These are phyloP conservation scores for Zopfia rhizophila DNA, from an alignment of 2,329 filamentous ascomycete genomes.

Conservation along the genomic window DNA sequence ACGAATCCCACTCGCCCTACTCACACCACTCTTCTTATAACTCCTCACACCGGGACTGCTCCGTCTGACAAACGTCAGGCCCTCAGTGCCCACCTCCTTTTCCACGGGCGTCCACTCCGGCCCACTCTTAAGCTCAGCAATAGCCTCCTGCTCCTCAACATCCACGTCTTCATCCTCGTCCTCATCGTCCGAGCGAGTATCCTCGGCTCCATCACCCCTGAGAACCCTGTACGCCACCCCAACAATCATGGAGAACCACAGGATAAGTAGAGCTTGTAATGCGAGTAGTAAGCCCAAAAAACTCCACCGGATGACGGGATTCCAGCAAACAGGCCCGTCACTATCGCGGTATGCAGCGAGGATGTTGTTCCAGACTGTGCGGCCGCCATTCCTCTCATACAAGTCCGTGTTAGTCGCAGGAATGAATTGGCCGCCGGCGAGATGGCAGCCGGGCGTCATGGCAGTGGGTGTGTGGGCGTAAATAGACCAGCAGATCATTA, in stretches of 20 bases:
- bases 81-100: slow-evolving; percentile 79
- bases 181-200: slow-evolving; percentile 88
- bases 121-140: slow-evolving; percentile 41
- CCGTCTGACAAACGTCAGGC: slow-evolving; percentile 69
- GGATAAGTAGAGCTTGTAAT: slow-evolving; percentile 80
- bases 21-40: slow-evolving; percentile 66
- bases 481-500: slow-evolving; percentile 83
- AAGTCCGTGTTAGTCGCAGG: slow-evolving; percentile 63
- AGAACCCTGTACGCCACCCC: slow-evolving; percentile 84
- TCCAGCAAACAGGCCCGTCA: slow-evolving; percentile 82
- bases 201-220: slow-evolving; percentile 80
- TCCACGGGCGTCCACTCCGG: slow-evolving; percentile 64
- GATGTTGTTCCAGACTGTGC: slow-evolving; percentile 65
- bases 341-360: slow-evolving; percentile 78
- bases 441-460: slow-evolving; percentile 78
- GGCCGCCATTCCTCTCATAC: slow-evolving; percentile 53
- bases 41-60: slow-evolving; percentile 41
- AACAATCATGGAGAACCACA: slow-evolving; percentile 92
- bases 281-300: slow-evolving; percentile 82
- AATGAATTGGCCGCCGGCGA: slow-evolving; percentile 64
- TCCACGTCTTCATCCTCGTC: slow-evolving; percentile 72
- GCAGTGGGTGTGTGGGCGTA: slow-evolving; percentile 71
- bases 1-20: slow-evolving; percentile 62
- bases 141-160: slow-evolving; percentile 44
- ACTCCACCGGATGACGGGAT: slow-evolving; percentile 74